Base-by-base conservation (phyloP, 2,329 filamentous ascomycete genomes). In the Colletotrichum tropicicola region DNA sequence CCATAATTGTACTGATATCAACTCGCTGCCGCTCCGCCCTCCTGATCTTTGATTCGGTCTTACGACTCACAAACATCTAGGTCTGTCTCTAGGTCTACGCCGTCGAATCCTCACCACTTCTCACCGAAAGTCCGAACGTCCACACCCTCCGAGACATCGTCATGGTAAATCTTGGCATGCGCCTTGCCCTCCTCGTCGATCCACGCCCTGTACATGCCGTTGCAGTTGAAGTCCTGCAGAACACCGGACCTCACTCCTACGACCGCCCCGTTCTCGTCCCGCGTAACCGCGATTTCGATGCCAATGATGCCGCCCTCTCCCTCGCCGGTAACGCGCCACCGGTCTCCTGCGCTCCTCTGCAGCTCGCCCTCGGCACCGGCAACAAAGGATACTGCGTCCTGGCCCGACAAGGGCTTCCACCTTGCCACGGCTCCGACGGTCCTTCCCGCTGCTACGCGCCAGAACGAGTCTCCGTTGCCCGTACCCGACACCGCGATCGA, bases 231-330 rank as follows among this genome's bases (percentile, higher is more conserved):
- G 70, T 94, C 92, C 74, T 89, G 91, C 15, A 94, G 79, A 6
- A 97, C 83, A 54, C 85, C 82, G 1, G 80, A 80, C 13, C 79
- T 72, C 2, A 77, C 74, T 2, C 78, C 78, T 2, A 84, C 73
- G 5, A 82, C 70, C n/a, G 69, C 69, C 0, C 83, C 82, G n/a
- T 79, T 71, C 4, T 69, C 76, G 64, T 85, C 79, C 3, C 77
- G 73, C 10, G 84, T 79, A 2, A 86, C 77, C 0, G 81, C 81
- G 21, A 86, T 76, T 72, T 94, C 91, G 47, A 94, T 91, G 0
- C 92, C 94, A 70, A 97, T 97, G 51, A 97, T 91, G 0, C 94
- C 94, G 1, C 93, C 94, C 73, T 92, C 87, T 0, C 94, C 94
- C 73, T 97, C 93, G 3, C 92, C 91, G 0, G 90, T 92, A 59